Evolutionary conservation across 2,329 filamentous ascomycete genomes (phyloP).

Genomic region (Aureobasidium mangrovei): DNA sequence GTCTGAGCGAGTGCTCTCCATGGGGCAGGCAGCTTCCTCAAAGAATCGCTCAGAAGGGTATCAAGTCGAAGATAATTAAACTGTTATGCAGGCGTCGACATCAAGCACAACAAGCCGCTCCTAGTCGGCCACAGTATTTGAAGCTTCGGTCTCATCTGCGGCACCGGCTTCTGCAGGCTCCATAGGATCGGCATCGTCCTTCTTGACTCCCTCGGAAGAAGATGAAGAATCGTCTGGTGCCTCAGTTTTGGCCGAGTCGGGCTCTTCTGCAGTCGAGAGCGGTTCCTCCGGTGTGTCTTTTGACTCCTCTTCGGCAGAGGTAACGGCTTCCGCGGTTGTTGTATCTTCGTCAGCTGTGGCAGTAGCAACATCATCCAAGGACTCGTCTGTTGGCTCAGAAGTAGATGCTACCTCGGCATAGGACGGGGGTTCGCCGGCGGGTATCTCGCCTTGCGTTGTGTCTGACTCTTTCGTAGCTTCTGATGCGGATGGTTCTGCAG

Average conservation of each 20-base stretch:
- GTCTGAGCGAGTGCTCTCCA: too few relatives aligned
- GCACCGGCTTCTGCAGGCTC: conserved; percentile 16
- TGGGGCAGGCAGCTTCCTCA: too few relatives aligned
- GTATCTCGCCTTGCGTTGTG: background rate
- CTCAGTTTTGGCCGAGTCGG: background rate
- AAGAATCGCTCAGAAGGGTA: too few relatives aligned
- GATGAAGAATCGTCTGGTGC: too few relatives aligned
- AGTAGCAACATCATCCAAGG: background rate
- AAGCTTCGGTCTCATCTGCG: conserved; percentile 14
- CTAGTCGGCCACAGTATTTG: conserved; percentile 16
- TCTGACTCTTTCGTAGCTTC: background rate
- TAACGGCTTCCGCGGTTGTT: background rate
- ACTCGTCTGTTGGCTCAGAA: background rate
- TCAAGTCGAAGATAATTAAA: too few relatives aligned
- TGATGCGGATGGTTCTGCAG: background rate
- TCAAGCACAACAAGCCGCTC: too few relatives aligned
- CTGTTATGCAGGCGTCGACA: too few relatives aligned
- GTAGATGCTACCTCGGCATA: conserved; percentile 1
- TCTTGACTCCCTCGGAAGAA: background rate
- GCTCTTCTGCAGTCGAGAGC: background rate
- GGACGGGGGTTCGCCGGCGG: background rate
- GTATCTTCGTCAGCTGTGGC: background rate
- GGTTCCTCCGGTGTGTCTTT: background rate
- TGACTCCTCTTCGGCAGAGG: background rate
- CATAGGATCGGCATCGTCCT: conserved; percentile 17